Evolutionary conservation across 495 filamentous ascomycete species (phyloP), one percentile per base, ranked within the genome.

Genomic region (Hypoxylon subgilvum): DNA sequence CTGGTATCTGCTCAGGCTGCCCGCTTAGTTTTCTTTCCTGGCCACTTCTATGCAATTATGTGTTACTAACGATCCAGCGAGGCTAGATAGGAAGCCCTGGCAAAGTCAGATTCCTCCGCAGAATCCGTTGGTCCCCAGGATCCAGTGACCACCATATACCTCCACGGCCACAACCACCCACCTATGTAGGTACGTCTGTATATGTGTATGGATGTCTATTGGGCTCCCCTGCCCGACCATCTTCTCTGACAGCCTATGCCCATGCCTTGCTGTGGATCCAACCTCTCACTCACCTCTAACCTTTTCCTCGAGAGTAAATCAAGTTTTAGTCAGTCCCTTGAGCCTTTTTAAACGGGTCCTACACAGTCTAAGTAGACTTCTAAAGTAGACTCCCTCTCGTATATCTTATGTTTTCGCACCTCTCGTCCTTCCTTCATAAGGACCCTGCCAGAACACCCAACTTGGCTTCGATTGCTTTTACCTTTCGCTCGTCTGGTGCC

Each of bases 301-400:
- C 57, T 61, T 61, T 56, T 13, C 32, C 46, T 52, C 48, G 57
- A n/a, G 34, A 49, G 50, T 60, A 56, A 63, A 67, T 63, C 64
- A 57, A 55, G 64, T 52, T 67, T 67, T 59, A 52, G 54, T 56
- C 40, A 31, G 45, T 56, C 62, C 62, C 57, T 23, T 57, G 62
- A 67, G 59, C 54, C 64, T 63, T 66, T 66, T 64, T 49, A 52
- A 48, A 50, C 50, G 53, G 63, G 52, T 49, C 30, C 25, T 58
- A 36, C 56, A 52, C 59, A 35, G 46, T 66, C 39, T 59, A 58
- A 59, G 63, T 36, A 63, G 49, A 63, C 52, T 66, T n/a, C n/a
- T n/a, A n/a, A n/a, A n/a, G n/a, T n/a, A n/a, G n/a, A n/a, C n/a
- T n/a, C 52, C 52, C 56, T 60, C 35, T 57, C 47, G 21, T 52